Evolutionary conservation across 2,329 filamentous ascomycete genomes (phyloP), one percentile per base, ranked within the genome.

Genomic region (Neopestalotiopsis clavispora): DNA sequence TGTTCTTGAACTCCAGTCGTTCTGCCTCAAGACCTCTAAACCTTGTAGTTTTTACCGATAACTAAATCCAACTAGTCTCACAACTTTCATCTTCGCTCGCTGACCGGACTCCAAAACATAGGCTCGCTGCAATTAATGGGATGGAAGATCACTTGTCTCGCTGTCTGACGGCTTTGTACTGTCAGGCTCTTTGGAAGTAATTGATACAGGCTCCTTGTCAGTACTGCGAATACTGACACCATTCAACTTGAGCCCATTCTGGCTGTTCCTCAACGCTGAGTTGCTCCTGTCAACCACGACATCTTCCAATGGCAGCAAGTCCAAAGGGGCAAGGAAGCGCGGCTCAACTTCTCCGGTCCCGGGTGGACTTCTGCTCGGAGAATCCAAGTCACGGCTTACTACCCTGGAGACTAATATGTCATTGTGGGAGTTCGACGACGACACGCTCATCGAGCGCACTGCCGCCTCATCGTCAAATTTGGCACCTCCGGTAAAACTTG

Each of bases 181-280:
- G 6, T 17, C n/a, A 52, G 14, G 17, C 23, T 30, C 30, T 34
- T 59, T 59, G 57, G 23, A 28, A 34, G 57, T 34, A 2, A 59
- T 12, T 32, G 30, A 13, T 4, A 62, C 1, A 4, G 30, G n/a
- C 32, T 62, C 59, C 17, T 42, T 17, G 12, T 42, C 34, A 32
- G 17, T 28, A 13, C 59, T 62, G 34, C 32, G 59, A 6, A 62
- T 10, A 62, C 59, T 62, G 9, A 62, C 59, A 4, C 59, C 34
- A 23, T 62, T 62, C 30, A 62, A 42, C 32, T 62, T 62, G n/a
- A 62, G 34, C 1, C 59, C 59, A 38, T 62, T 62, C 59, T 62
- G 59, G 6, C 59, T 62, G 34, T 62, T 34, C 7, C 59, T n/a
- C 30, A 42, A 32, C n/a, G 12, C 59, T 4, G 23, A 30, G 23